phyloP scores from a whole-genome alignment of 2,329 filamentous ascomycete genomes.

The Neodidymelliopsis sp. region DNA sequence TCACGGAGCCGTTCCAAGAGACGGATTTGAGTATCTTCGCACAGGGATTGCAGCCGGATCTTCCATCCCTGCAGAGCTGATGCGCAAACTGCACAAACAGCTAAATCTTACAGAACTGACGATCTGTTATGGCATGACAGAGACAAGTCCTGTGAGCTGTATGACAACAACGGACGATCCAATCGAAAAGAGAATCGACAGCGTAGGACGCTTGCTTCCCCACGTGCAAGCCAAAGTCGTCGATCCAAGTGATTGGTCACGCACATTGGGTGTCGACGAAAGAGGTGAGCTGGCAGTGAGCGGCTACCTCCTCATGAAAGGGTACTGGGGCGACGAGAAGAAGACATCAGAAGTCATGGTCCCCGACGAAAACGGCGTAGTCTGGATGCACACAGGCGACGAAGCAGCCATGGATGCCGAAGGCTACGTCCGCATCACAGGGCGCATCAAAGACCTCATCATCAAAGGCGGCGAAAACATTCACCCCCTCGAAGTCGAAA shows the following conservation, averaged over 20 bases:
- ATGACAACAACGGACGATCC: conserved; percentile 86
- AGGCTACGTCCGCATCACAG: conserved; percentile 88
- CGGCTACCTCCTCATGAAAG: conserved; percentile 90
- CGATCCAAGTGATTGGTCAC: conserved; percentile 65
- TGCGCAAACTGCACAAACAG: conserved; percentile 74
- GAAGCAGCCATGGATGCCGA: conserved; percentile 84
- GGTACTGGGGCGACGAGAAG: conserved; percentile 80
- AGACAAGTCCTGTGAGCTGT: conserved; percentile 75
- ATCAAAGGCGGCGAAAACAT: conserved; percentile 97
- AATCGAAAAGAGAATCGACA: conserved; percentile 73
- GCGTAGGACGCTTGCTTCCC: conserved; percentile 82
- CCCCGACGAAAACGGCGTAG: conserved; percentile 60
- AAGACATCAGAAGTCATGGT: conserved; percentile 74
- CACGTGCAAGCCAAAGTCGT: conserved; percentile 84
- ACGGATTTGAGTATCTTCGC: conserved; percentile 69
- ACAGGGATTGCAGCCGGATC: conserved; percentile 94
- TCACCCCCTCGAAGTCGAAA: conserved; percentile 91
- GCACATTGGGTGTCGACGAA: conserved; percentile 68
- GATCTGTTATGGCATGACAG: conserved; percentile 97
- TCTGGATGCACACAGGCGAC: conserved; percentile 94
- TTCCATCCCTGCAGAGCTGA: conserved; percentile 82
- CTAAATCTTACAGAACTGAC: conserved; percentile 84
- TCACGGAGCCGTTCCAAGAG: conserved; percentile 50
- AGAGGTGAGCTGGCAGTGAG: conserved; percentile 82
- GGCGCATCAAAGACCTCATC: conserved; percentile 93